Conservation (phyloP, 495 filamentous ascomycete species). For the Neurospora sp. region DNA sequence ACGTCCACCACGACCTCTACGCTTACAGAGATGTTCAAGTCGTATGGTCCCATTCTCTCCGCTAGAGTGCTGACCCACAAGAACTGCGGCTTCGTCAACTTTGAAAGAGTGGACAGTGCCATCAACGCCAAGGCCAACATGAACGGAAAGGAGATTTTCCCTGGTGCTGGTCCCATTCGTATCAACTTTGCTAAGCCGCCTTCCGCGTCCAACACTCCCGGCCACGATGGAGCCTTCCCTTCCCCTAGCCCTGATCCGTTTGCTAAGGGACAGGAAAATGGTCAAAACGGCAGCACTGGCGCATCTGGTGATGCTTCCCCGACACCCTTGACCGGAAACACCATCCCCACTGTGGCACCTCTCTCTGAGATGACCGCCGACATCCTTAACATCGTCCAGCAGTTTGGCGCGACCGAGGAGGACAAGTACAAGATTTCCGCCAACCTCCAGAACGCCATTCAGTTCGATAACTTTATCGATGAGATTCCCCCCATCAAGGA, state of each 20-base stretch:
- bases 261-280: conserved; percentile 40
- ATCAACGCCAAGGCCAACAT: conserved; percentile 75
- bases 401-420: conserved; percentile 81
- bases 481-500: conserved; percentile 89
- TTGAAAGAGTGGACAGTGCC: conserved; percentile 80
- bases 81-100: conserved; percentile 98
- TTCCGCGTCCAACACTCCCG: conserved; percentile 75
- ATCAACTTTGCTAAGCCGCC: conserved; percentile 98
- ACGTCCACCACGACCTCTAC: conserved; percentile 92
- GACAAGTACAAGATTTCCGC: conserved; percentile 62
- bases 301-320: conserved; percentile 35
- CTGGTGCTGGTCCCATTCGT: conserved; percentile 84
- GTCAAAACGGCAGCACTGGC: conserved; percentile 26
- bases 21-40: conserved; percentile 81
- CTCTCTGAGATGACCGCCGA: conserved; percentile 68
- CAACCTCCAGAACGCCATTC: conserved; percentile 65
- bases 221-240: conserved; percentile 70
- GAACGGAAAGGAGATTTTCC: conserved; percentile 97
- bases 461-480: conserved; percentile 57
- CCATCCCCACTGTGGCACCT: conserved; percentile 55
- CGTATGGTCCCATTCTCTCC: conserved; percentile 83
- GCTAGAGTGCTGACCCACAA: conserved; percentile 94
- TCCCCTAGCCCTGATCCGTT: conserved; percentile 90
- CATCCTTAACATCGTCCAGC: conserved; percentile 74
- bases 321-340: conserved; percentile 31